A percentile compares a stretch with the other conserved stretches of the same genome.
phyloP scores from a whole-genome alignment of 768 basidiomycete genomes.

The Suillus americanus region DNA sequence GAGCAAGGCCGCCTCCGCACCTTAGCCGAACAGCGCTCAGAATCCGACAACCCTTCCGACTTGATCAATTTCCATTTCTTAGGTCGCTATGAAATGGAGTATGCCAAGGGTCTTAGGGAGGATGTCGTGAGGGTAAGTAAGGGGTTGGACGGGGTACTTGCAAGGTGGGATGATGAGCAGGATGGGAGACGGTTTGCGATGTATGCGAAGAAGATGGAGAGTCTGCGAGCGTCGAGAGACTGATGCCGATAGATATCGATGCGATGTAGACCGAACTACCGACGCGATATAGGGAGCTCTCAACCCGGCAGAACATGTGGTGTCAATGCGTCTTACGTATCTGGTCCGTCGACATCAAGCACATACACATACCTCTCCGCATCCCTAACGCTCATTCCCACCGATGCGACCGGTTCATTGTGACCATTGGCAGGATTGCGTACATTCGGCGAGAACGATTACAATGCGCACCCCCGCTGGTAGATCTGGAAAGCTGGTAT shows the following conservation, averaged over 20 bases:
- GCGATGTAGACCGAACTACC: neutral
- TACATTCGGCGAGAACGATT: too few species aligned
- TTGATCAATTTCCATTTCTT: slow-evolving; percentile 29
- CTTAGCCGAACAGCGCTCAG: slow-evolving; percentile 20
- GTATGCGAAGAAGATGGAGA: slow-evolving; percentile 28
- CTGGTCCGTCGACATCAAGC: slow-evolving; percentile 35
- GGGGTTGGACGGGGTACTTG: slow-evolving; percentile 17
- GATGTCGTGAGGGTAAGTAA: slow-evolving; percentile 18
- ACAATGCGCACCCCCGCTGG: too few species aligned
- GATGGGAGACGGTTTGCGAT: slow-evolving; percentile 25
- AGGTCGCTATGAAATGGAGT: slow-evolving; percentile 18
- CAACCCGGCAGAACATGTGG: neutral
- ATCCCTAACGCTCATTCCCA: slow-evolving; percentile 39
- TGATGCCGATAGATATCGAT: neutral
- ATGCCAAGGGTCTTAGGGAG: slow-evolving; percentile 17
- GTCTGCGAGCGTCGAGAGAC: slow-evolving; percentile 14
- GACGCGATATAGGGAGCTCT: neutral
- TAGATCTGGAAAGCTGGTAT: too few species aligned
- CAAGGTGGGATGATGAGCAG: slow-evolving; percentile 28
- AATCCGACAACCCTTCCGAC: slow-evolving; percentile 25
- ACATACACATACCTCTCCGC: slow-evolving; percentile 57
- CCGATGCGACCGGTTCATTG: too few species aligned
- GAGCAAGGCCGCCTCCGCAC: slow-evolving; percentile 36
- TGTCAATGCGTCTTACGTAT: neutral
- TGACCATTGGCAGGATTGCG: too few species aligned